Base-by-base conservation (phyloP, 1,284 basidiomycete species). In the Phaffia rhodozyma region DNA sequence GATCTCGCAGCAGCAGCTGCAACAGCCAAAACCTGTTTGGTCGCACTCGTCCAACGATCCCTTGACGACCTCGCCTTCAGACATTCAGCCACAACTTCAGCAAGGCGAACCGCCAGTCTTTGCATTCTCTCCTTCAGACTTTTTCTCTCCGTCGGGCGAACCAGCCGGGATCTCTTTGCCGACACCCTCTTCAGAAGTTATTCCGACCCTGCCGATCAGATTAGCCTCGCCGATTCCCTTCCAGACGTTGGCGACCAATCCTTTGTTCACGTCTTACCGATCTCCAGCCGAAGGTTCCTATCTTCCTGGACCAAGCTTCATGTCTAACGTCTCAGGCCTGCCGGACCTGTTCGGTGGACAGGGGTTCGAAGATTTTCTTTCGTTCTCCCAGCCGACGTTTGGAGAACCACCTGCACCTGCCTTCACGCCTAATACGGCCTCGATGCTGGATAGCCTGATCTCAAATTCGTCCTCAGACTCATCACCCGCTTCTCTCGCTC, bases 311-410 rank as follows among this genome's bases (percentile, higher is more conserved):
- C 38, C 60, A 30, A 49, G 29, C 29, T 54, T 48, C 56, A 60
- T 53, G 32, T 32, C 53, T 30, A 57, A 32, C 4, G 48, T 51
- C 43, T 58, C 49, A 23, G 60, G 51, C 30, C 60, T 61, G 20
- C 47, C 60, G 25, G 55, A 56, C n/a, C 58, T 58, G 29, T 61
- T 66, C 43, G 53, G 47, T 5, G 29, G 27, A 51, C 56, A 58
- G 32, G 32, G 5, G 49, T 64, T 64, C 52, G 63, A 64, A 23
- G 63, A 64, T 57, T 64, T 64, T 50, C 53, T 64, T 54, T 20
- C 43, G 18, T 55, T 34, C 9, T 34, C 32, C 4, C 32, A 34
- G 32, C 32, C 32, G 9, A 9, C 32, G 32, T 34, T 34, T 34
- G 32, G 32, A 34, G 32, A 34, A 9, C 32, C 9, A 34, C 32